These are phyloP conservation scores for Pestalotiopsis sp. DNA, from an alignment of 2,329 filamentous ascomycete species.

Conservation along the genomic window DNA sequence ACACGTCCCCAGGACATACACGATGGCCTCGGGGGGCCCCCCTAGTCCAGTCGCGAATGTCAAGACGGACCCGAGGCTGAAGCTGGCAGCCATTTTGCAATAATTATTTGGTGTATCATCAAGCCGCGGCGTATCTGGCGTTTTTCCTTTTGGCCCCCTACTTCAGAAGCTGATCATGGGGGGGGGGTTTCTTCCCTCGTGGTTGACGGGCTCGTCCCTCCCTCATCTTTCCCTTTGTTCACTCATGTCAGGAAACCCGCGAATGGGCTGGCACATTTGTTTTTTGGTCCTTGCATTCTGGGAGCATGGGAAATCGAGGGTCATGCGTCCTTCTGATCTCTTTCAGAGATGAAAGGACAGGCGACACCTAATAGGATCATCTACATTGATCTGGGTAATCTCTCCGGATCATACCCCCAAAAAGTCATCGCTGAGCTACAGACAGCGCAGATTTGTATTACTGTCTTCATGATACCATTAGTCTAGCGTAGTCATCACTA, in stretches of 20 bases:
- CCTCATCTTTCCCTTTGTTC: too few species aligned
- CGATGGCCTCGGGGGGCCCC: neutral
- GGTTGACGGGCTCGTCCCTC: too few species aligned
- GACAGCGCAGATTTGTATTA: neutral
- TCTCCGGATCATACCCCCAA: neutral
- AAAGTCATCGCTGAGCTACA: neutral
- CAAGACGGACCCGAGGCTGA: constrained; percentile 7
- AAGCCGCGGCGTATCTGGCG: neutral
- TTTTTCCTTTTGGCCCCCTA: neutral
- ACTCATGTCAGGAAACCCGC: too few species aligned
- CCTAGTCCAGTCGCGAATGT: neutral
- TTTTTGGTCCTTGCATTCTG: neutral
- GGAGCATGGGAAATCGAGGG: neutral
- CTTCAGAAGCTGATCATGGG: too few species aligned
- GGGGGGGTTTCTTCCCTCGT: too few species aligned
- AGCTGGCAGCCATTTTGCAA: neutral
- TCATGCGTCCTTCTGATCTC: neutral
- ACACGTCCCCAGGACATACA: constrained; percentile 9
- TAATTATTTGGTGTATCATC: neutral
- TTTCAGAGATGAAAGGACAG: neutral
- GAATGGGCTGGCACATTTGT: too few species aligned
- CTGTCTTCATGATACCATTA: neutral
- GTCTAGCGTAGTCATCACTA: neutral
- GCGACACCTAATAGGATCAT: neutral
- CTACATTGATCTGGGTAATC: neutral